A percentile compares a stretch with the other conserved stretches of the same genome.
These are phyloP conservation scores for Populus hybrid DNA, from an alignment of 441 rosid species.

Conservation along the genomic window DNA sequence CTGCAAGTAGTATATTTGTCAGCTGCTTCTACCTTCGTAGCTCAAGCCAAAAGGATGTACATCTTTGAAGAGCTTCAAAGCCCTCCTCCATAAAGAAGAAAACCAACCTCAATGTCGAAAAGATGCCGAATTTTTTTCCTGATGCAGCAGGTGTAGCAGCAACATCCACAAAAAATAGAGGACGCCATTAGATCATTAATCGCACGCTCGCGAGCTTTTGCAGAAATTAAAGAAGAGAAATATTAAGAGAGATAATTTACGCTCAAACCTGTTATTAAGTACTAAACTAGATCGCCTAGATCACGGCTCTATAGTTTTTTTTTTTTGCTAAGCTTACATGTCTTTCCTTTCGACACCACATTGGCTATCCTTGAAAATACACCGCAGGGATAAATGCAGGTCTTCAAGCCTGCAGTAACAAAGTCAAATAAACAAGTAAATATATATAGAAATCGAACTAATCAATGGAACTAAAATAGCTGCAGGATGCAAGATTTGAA, in stretches of 20 bases:
- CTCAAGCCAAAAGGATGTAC: neutral
- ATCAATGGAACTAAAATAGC: neutral
- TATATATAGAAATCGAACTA: neutral
- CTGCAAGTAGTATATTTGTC: slow-evolving; percentile 11
- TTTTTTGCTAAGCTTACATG: slow-evolving; percentile 19
- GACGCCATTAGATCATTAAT: slow-evolving; percentile 26
- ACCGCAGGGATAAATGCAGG: slow-evolving; percentile 43
- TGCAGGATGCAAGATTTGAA: neutral
- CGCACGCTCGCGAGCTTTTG: slow-evolving; percentile 34
- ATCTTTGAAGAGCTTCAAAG: neutral
- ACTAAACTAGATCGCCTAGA: neutral
- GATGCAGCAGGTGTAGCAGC: slow-evolving; percentile 37
- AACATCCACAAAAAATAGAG: slow-evolving; percentile 35
- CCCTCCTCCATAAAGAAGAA: neutral
- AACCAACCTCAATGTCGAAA: slow-evolving; percentile 27
- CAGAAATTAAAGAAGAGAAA: neutral
- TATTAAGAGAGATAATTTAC: neutral
- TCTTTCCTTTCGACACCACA: slow-evolving; percentile 31
- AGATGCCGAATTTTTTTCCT: slow-evolving; percentile 27
- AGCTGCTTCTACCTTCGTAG: neutral
- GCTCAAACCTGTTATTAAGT: neutral
- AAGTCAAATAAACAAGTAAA: neutral
- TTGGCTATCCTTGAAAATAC: slow-evolving; percentile 31
- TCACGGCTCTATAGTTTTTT: neutral
- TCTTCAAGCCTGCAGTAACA: slow-evolving; percentile 28